Evolutionary conservation across 768 basidiomycete genomes (phyloP), one percentile per base, ranked within the genome.

Genomic region (Holtermanniella nyarrowii): DNA sequence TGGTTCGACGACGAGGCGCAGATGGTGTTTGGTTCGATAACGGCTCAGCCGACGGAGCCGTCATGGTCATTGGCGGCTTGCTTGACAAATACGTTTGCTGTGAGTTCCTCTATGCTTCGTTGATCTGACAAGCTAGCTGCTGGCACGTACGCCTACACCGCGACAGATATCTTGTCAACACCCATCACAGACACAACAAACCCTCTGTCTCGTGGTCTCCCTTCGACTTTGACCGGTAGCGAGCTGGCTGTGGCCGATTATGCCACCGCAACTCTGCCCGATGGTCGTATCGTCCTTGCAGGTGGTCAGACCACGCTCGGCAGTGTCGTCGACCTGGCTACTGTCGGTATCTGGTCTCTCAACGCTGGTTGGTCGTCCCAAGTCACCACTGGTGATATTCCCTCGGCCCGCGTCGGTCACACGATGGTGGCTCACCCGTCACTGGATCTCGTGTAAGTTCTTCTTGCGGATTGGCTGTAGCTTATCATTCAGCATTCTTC

Each of bases 41-140:
- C 48, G 52, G 51, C 5, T 46, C 44, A 3, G 53, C 46, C 21
- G 50, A 58, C 2, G 61, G 57, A 3, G 49, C 52, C 20, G 21
- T 68, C 40, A 59, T 70, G 56, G 52, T 68, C 43, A 62, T 71
- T 23, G 70, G 70, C 1, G 70, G 70, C 42, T 44, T 69, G 20
- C 55, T 62, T 12, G 70, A 71, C 44, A 48, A 56, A 39, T 69
- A 69, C 45, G 58, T 60, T 16, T 71, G 70, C 47, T 59, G 69
- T 71, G 50, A 62, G 69, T 62, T 3, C 16, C 21, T 18, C 26
- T 49, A n/a, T 22, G 43, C 42, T 18, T 31, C 43, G 24, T 4
- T 23, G 4, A 21, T 21, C n/a, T 25, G 23, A 25, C 10, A 21
- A 4, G 45, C 40, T 42, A 63, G 63, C 64, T 4, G 52, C 65